These are phyloP conservation scores for Cercospora sesami DNA, from an alignment of 2,329 filamentous ascomycete genomes.

Conservation along the genomic window DNA sequence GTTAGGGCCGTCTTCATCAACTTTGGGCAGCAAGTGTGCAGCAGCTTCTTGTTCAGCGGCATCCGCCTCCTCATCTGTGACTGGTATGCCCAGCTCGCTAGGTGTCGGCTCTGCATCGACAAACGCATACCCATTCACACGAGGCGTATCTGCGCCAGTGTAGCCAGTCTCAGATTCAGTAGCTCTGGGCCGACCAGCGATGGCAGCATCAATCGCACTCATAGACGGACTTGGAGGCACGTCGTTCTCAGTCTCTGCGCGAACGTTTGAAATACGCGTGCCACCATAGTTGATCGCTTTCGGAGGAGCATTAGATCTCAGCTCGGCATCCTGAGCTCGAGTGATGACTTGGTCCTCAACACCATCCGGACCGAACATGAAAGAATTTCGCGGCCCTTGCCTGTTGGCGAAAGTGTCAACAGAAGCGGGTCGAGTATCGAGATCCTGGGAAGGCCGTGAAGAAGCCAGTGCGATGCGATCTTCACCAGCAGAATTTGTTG, in stretches of 20 bases:
- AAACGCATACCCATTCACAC: conserved; percentile 91
- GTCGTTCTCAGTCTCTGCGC: conserved; percentile 32
- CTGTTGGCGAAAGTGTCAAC: conserved; percentile 70
- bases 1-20: conserved; percentile 61
- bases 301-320: conserved; percentile 69
- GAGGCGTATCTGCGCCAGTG: conserved; percentile 74
- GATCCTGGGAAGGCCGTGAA: conserved; percentile 57
- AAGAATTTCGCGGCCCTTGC: conserved; percentile 67
- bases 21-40: conserved; percentile 46
- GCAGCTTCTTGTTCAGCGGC: conserved; percentile 41
- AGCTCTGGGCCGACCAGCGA: conserved; percentile 67
- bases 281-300: conserved; percentile 79
- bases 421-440: conserved; percentile 70
- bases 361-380: conserved; percentile 81
- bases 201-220: conserved; percentile 79
- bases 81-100: conserved; percentile 57
- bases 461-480: conserved; percentile 27
- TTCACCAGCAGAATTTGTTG: conserved; percentile 31
- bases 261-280: conserved; percentile 63
- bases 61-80: conserved; percentile 39
- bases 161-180: conserved; percentile 62
- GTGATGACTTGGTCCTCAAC: conserved; percentile 59
- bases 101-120: conserved; percentile 73
- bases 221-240: conserved; percentile 77
- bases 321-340: conserved; percentile 66